Base-by-base conservation (phyloP, 345 rosid genomes). In the Lepidium africanum region DNA sequence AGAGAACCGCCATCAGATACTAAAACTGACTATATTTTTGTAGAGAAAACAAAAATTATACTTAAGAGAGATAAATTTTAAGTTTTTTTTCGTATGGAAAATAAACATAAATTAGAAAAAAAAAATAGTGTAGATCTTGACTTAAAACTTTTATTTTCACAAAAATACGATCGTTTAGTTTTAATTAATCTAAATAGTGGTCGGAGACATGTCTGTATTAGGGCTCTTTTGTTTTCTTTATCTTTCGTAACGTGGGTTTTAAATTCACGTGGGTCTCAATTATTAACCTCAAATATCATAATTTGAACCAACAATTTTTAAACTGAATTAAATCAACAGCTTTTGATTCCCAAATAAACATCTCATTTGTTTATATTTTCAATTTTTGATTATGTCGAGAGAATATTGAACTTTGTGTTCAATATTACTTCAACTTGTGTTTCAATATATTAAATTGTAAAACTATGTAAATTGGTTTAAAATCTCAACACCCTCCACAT, bases 171-270 rank as follows among this genome's bases (percentile, higher is more conserved):
- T 73, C 9, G 40, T 59, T 55, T 54, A 41, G 52, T 41, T 59
- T 41, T 17, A 73, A 66, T 33, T 16, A 13, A 47, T 1, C 25
- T 12, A 68, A 27, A 67, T 16, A 61, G 37, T 68, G 69, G 78
- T 74, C 78, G 78, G 69, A 67, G 70, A 56, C 78, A 74, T 74
- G 78, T 68, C 65, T 61, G 49, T 30, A 60, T 61, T 36, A 6
- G 51, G 38, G 60, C 4, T 36, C 40, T 23, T 25, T 36, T 17
- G 46, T 53, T 41, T 8, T 4, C 6, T 30, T 5, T 30, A 30
- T 30, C 7, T 30, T 5, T 6, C 7, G 33, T 37, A 46, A 60
- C 5, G 27, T 60, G 56, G 3, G 39, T 48, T 43, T 36, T 8
- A 11, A 60, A 59, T 68, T 62, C 69, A 62, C 73, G 64, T 74